phyloP scores from a whole-genome alignment of 768 basidiomycete species.

The Auricularia sp. region DNA sequence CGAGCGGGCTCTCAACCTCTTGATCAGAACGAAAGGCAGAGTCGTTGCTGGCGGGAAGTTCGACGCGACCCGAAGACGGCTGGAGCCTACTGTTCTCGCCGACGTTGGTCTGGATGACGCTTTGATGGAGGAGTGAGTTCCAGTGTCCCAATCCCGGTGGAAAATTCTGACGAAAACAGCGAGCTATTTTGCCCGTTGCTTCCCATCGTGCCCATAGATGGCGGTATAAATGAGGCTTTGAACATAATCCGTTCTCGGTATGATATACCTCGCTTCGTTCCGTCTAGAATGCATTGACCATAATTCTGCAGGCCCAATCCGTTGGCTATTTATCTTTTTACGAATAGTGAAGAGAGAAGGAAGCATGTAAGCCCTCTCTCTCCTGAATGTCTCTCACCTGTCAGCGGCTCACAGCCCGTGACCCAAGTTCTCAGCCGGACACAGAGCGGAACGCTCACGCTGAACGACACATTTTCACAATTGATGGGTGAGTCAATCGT shows the following conservation, averaged over 20 bases:
- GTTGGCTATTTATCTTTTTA: conserved; percentile 56
- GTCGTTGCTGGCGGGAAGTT: conserved; percentile 42
- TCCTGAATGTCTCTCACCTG: neutral
- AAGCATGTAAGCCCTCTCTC: conserved; percentile 11
- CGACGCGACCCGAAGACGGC: conserved; percentile 30
- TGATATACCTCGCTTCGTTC: neutral
- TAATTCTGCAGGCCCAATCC: conserved; percentile 38
- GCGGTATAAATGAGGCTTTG: conserved; percentile 16
- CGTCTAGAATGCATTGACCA: neutral
- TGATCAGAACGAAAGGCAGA: conserved; percentile 45
- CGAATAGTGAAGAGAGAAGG: conserved; percentile 28
- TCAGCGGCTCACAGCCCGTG: neutral
- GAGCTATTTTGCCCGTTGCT: conserved; percentile 30
- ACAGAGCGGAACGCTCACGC: conserved; percentile 42
- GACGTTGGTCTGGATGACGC: conserved; percentile 45
- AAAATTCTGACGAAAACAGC: conserved; percentile 1
- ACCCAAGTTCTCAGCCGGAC: conserved; percentile 43
- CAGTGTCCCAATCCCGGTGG: neutral
- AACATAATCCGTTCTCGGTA: conserved; percentile 9
- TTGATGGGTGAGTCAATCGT: conserved; percentile 5
- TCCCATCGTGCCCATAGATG: conserved; percentile 20
- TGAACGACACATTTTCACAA: conserved; percentile 54
- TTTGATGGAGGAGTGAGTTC: conserved; percentile 31
- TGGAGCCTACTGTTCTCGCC: conserved; percentile 53
- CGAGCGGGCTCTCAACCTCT: conserved; percentile 38